A percentile compares a stretch with the other conserved stretches of the same genome.
These are phyloP conservation scores for Aspergillus ellipticus DNA, from an alignment of 495 filamentous ascomycete species.

Conservation along the genomic window DNA sequence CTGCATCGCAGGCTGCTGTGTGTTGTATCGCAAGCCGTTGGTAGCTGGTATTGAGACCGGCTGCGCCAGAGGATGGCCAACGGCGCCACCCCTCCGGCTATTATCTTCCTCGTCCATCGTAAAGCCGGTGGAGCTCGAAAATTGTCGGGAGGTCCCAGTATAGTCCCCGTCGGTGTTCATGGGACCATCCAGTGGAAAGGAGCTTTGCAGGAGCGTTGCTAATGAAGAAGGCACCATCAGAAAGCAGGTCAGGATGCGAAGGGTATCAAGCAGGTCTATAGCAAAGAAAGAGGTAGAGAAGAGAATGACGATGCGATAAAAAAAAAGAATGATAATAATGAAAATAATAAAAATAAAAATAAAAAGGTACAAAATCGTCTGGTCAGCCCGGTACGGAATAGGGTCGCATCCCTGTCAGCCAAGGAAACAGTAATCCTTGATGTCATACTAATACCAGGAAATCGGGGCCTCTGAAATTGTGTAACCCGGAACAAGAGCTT, in stretches of 20 bases:
- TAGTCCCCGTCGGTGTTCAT: slow-evolving; percentile 42
- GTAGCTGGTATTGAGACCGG: slow-evolving; percentile 41
- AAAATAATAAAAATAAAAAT: slow-evolving; percentile 16
- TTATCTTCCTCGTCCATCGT: slow-evolving; percentile 41
- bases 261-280: slow-evolving; percentile 8
- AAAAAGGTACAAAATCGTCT: slow-evolving; percentile 21
- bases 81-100: slow-evolving; percentile 38
- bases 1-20: slow-evolving; percentile 42
- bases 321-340: slow-evolving; percentile 18
- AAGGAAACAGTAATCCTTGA: slow-evolving; percentile 20
- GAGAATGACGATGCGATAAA: slow-evolving; percentile 10
- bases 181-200: slow-evolving; percentile 37
- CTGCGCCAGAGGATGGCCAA: slow-evolving; percentile 31
- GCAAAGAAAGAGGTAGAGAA: slow-evolving; percentile 2
- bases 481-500: slow-evolving; percentile 16
- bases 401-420: slow-evolving; percentile 23
- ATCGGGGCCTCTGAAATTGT: slow-evolving; percentile 15
- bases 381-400: slow-evolving; percentile 21
- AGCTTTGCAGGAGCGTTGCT: slow-evolving; percentile 35
- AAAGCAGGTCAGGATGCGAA: not conserved
- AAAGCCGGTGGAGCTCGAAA: slow-evolving; percentile 32
- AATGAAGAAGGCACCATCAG: slow-evolving; percentile 20
- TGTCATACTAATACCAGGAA: slow-evolving; percentile 20
- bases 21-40: slow-evolving; percentile 46
- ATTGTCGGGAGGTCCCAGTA: slow-evolving; percentile 29